Evolutionary conservation across 2,329 filamentous ascomycete genomes (phyloP).

Genomic region (Alternaria ventricosa): DNA sequence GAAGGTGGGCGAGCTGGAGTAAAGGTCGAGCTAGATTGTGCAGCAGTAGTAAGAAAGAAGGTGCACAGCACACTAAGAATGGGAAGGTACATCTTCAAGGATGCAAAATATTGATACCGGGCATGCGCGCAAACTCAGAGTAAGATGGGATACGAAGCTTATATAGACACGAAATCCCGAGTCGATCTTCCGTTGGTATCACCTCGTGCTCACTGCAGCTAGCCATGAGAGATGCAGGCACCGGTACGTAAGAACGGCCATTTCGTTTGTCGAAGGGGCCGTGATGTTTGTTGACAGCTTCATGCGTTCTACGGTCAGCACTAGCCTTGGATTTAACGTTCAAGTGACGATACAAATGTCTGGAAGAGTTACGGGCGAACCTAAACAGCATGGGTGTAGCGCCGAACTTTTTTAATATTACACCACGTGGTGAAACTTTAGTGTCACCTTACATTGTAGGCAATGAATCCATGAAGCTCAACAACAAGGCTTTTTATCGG

Average conservation of each 20-base stretch:
- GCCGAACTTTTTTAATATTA: background rate
- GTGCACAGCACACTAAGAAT: constrained; percentile 22
- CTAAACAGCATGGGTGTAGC: background rate
- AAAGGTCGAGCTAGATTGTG: constrained; percentile 60
- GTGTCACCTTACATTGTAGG: constrained; percentile 2
- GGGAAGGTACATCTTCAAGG: constrained; percentile 27
- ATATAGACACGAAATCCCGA: constrained; percentile 6
- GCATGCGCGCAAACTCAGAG: background rate
- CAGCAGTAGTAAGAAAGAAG: constrained; percentile 21
- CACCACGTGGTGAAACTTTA: background rate
- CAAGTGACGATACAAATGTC: background rate
- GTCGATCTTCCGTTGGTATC: background rate
- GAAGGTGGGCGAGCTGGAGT: constrained; percentile 70
- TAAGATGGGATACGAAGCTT: background rate
- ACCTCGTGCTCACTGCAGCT: constrained; percentile 2
- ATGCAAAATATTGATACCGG: background rate
- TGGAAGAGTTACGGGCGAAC: background rate
- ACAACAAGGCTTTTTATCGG: background rate
- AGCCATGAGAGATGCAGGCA: background rate
- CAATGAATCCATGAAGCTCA: background rate
- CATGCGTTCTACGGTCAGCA: background rate
- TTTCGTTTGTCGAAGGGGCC: background rate
- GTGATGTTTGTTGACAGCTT: background rate
- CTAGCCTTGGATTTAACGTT: background rate
- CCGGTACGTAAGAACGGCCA: background rate